Evolutionary conservation across 495 filamentous ascomycete genomes (phyloP).

Genomic region (Rostrohypoxylon terebratum): DNA sequence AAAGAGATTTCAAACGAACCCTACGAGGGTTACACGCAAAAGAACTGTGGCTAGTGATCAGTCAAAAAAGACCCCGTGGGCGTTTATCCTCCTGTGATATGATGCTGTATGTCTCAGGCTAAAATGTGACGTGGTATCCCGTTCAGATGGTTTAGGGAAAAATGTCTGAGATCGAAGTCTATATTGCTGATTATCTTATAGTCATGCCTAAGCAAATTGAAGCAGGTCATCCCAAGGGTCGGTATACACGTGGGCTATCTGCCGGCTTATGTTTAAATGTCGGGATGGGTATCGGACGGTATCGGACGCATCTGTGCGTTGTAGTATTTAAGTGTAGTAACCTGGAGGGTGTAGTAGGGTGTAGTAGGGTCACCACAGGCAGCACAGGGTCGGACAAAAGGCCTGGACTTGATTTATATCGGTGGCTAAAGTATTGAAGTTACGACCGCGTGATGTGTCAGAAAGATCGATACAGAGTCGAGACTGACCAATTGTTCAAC

Average conservation of each 20-base stretch:
- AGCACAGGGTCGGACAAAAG: constrained; percentile 5
- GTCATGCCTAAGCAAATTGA: neutral
- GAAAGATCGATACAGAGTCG: constrained; percentile 6
- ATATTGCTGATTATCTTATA: neutral
- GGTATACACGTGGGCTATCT: constrained; percentile 28
- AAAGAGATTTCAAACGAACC: neutral
- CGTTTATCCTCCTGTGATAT: constrained; percentile 1
- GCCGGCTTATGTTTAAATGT: constrained; percentile 2
- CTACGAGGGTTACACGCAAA: neutral
- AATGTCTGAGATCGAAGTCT: constrained; percentile 6
- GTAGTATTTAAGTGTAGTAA: too few species aligned
- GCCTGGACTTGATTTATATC: constrained; percentile 6
- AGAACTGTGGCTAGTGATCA: neutral
- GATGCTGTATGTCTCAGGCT: neutral
- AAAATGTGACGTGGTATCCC: neutral
- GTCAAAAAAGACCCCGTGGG: neutral
- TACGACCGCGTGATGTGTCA: constrained; percentile 26
- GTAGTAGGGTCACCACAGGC: neutral
- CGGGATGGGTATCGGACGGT: neutral
- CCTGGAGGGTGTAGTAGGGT: neutral
- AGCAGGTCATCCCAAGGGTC: neutral
- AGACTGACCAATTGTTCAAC: constrained; percentile 30
- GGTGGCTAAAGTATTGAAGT: constrained; percentile 10
- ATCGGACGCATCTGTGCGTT: constrained; percentile 11
- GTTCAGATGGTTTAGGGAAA: neutral